phyloP scores from a whole-genome alignment of 805 yeast species.

The Wickerhamomyces chaumierensis region DNA sequence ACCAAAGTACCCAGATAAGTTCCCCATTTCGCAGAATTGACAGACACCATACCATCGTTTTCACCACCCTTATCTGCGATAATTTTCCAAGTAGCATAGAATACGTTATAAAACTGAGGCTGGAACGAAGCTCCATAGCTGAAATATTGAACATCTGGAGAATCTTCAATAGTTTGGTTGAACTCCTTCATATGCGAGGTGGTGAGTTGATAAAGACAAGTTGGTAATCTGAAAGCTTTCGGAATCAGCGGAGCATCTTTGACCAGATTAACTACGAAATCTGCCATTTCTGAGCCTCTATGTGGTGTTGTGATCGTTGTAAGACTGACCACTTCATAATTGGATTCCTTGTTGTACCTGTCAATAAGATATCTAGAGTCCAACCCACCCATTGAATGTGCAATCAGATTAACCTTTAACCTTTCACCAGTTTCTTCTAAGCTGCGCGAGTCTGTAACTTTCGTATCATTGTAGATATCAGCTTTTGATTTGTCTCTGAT shows the following conservation, averaged over 20 bases:
- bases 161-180: constrained; percentile 40
- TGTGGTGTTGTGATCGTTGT: constrained; percentile 89
- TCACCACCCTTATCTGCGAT: constrained; percentile 38
- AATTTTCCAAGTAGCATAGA: constrained; percentile 53
- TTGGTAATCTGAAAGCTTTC: constrained; percentile 19
- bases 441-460: constrained; percentile 3
- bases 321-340: constrained; percentile 54
- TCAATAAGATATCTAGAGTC: constrained; percentile 73
- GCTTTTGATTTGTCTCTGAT: constrained; percentile 12
- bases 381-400: constrained; percentile 93
- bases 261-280: constrained; percentile 35
- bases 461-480: constrained; percentile 16
- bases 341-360: constrained; percentile 25
- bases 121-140: constrained; percentile 71
- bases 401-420: constrained; percentile 58
- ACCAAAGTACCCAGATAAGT: constrained; percentile 66
- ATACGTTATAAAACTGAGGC: constrained; percentile 54
- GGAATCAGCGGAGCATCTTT: constrained; percentile 10
- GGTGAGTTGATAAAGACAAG: constrained; percentile 55
- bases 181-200: constrained; percentile 39
- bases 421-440: constrained; percentile 18
- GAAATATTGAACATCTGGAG: constrained; percentile 57
- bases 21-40: constrained; percentile 76
- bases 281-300: constrained; percentile 77
- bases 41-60: constrained; percentile 83